Conservation (phyloP, 1,139 yeast species). For the Lodderomyces parapsilosis region DNA sequence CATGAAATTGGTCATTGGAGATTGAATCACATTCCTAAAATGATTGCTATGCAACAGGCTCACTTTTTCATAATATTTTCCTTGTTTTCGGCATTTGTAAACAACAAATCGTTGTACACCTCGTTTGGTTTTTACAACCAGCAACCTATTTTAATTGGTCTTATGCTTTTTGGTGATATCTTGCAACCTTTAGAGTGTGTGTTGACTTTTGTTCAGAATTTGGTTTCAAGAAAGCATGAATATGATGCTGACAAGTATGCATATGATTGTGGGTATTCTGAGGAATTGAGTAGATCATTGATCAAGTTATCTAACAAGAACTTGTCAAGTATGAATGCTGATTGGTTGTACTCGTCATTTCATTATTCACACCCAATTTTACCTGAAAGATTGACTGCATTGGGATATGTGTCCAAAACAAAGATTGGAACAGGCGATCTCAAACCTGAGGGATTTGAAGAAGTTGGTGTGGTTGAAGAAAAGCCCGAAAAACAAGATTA, state of each 20-base stretch:
- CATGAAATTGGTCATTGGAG: slow-evolving; percentile 99
- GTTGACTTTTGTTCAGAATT: slow-evolving; percentile 63
- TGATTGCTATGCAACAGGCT: slow-evolving; percentile 61
- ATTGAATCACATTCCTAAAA: slow-evolving; percentile 75
- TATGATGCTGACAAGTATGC: slow-evolving; percentile 93
- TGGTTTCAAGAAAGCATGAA: slow-evolving; percentile 80
- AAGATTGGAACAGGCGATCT: slow-evolving; percentile 27
- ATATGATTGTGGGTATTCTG: slow-evolving; percentile 65
- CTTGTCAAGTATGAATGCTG: slow-evolving; percentile 81
- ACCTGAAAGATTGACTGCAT: slow-evolving; percentile 80
- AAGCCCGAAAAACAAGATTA: slow-evolving; percentile 3
- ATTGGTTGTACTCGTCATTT: slow-evolving; percentile 84
- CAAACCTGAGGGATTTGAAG: slow-evolving; percentile 46
- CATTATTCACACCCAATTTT: slow-evolving; percentile 89
- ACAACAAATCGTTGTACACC: slow-evolving; percentile 71
- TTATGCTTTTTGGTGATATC: slow-evolving; percentile 70
- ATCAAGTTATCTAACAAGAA: slow-evolving; percentile 77
- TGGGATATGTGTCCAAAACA: slow-evolving; percentile 51
- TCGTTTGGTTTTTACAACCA: slow-evolving; percentile 71
- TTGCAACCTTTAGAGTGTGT: slow-evolving; percentile 74
- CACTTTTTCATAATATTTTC: slow-evolving; percentile 67
- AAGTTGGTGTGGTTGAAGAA: slow-evolving; percentile 37
- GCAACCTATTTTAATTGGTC: slow-evolving; percentile 78
- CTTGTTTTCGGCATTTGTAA: slow-evolving; percentile 74
- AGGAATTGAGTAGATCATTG: slow-evolving; percentile 68